phyloP scores from a whole-genome alignment of 345 rosid species.

The Brassica cretica region DNA sequence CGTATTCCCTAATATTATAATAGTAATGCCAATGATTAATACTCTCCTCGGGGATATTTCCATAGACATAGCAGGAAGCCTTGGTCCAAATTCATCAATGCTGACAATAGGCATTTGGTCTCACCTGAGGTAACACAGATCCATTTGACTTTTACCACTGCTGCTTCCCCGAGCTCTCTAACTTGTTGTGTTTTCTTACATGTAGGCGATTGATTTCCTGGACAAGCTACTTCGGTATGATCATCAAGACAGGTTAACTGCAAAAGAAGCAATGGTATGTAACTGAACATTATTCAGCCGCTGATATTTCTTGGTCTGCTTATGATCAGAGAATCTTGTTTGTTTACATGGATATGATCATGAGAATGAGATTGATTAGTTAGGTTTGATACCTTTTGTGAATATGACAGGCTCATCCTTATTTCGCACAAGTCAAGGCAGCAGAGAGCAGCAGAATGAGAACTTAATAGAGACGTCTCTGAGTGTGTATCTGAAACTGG shows the following conservation, averaged over 20 bases:
- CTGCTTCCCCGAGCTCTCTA: not conserved
- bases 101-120: constrained; percentile 91
- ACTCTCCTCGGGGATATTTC: not conserved
- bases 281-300: constrained; percentile 6
- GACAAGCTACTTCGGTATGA: constrained; percentile 93
- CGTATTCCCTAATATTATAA: not conserved
- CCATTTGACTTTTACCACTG: not conserved
- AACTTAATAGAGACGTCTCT: constrained; percentile 40
- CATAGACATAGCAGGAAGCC: constrained; percentile 92
- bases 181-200: not conserved
- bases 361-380: not conserved
- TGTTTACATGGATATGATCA: not conserved
- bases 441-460: constrained; percentile 92
- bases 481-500: not conserved
- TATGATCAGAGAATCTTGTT: constrained; percentile 12
- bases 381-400: not conserved
- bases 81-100: constrained; percentile 84
- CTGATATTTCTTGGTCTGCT: not conserved
- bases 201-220: constrained; percentile 92
- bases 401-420: constrained; percentile 68
- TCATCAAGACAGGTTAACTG: constrained; percentile 94
- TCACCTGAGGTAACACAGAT: constrained; percentile 71
- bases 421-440: constrained; percentile 90
- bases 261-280: constrained; percentile 93
- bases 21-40: constrained; percentile 8